Percentiles rank a stretch among this genome's conserved stretches.
These are phyloP conservation scores for Paecilomyces sp. DNA, from an alignment of 2,329 filamentous ascomycete genomes.

Conservation along the genomic window DNA sequence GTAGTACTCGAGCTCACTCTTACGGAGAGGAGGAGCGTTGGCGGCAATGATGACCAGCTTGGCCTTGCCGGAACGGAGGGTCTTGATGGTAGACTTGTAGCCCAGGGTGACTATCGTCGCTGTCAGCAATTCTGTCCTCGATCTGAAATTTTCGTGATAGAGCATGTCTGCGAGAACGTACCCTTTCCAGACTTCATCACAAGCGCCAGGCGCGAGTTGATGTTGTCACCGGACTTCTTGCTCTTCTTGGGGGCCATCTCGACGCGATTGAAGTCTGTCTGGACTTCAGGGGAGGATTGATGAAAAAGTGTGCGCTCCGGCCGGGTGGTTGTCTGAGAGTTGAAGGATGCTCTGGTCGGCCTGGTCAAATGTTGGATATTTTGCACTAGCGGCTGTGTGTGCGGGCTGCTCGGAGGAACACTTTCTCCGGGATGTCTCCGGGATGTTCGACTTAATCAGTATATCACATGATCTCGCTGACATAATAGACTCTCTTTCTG, in stretches of 20 bases:
- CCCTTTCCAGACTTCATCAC: conserved; percentile 49
- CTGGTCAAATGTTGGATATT: conserved; percentile 4
- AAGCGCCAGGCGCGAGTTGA: conserved; percentile 63
- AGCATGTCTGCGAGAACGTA: not conserved
- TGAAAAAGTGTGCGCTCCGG: conserved; percentile 13
- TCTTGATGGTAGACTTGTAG: conserved; percentile 86
- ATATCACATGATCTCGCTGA: not conserved
- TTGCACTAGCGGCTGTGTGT: not conserved
- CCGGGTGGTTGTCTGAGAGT: conserved; percentile 6
- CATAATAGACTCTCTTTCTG: not conserved
- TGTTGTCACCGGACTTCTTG: conserved; percentile 74
- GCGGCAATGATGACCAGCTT: conserved; percentile 95
- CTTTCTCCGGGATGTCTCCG: not conserved
- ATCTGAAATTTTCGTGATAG: not conserved
- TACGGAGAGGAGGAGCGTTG: conserved; percentile 96
- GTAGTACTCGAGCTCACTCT: conserved; percentile 86
- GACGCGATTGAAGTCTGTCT: conserved; percentile 29
- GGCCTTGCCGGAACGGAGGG: conserved; percentile 89
- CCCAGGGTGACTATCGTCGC: conserved; percentile 66
- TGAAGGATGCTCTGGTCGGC: conserved; percentile 4
- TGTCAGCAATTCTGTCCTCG: conserved; percentile 4
- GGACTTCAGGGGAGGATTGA: conserved; percentile 10
- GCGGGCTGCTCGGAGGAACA: not conserved
- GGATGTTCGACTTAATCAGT: not conserved
- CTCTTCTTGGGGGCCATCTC: conserved; percentile 63